phyloP scores from a whole-genome alignment of 2,329 filamentous ascomycete genomes.

The Cladosporium sp. region DNA sequence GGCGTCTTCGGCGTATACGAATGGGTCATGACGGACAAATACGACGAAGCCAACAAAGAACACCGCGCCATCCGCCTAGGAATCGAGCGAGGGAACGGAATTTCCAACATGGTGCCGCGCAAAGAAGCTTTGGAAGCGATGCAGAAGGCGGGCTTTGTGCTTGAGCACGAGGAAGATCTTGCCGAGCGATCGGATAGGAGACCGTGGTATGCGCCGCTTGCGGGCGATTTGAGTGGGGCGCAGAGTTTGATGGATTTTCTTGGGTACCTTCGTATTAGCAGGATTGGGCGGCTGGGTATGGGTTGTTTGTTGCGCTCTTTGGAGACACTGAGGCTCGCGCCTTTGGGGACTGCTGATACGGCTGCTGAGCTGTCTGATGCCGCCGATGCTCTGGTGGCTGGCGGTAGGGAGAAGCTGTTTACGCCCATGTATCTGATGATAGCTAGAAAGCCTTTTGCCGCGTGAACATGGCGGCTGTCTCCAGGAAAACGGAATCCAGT shows the following conservation, averaged over 20 bases:
- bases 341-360: conserved; percentile 2
- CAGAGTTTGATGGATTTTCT: conserved; percentile 4
- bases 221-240: background rate
- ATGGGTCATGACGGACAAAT: conserved; percentile 30
- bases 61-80: conserved; percentile 25
- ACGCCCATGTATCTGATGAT: conserved; percentile 97
- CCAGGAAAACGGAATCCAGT: too few species aligned
- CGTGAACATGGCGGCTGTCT: too few species aligned
- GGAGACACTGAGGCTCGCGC: conserved; percentile 2
- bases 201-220: conserved; percentile 24
- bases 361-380: conserved; percentile 55
- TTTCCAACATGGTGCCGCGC: conserved; percentile 24
- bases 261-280: conserved; percentile 1
- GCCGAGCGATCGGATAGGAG: conserved; percentile 18
- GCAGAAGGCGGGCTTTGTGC: conserved; percentile 23
- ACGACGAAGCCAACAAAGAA: conserved; percentile 20
- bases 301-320: background rate
- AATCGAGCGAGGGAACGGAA: conserved; percentile 28
- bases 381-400: conserved; percentile 46
- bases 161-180: conserved; percentile 27
- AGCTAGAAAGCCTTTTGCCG: conserved; percentile 64
- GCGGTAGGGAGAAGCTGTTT: conserved; percentile 74
- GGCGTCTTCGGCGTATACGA: conserved; percentile 27
- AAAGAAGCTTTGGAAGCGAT: conserved; percentile 21
- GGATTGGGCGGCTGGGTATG: background rate